phyloP scores from a whole-genome alignment of 176 grass and related monocot species.

The Bonia amplexicaulis region DNA sequence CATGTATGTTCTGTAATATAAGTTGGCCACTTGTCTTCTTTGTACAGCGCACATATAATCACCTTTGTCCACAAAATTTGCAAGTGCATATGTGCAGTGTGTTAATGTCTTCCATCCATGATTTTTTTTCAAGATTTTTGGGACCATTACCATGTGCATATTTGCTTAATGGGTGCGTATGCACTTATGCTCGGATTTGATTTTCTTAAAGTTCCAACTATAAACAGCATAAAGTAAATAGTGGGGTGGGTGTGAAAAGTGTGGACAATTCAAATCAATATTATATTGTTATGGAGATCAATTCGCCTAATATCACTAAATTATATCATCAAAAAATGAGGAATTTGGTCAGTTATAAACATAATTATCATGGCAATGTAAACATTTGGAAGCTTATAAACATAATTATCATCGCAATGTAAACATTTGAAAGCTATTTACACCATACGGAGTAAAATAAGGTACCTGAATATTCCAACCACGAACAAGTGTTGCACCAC shows the following conservation, averaged over 20 bases:
- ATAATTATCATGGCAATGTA: background rate
- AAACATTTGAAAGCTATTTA: background rate
- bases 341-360: background rate
- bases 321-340: background rate
- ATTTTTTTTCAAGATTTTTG: background rate
- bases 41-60: background rate
- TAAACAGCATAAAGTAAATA: slow-evolving; percentile 2
- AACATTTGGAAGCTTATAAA: background rate
- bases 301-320: background rate
- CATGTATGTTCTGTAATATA: background rate
- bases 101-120: background rate
- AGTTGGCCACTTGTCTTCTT: background rate
- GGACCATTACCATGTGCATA: background rate
- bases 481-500: slow-evolving; percentile 71
- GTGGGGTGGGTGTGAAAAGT: background rate
- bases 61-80: background rate
- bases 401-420: background rate
- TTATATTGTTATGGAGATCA: slow-evolving; percentile 1
- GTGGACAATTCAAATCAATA: slow-evolving; percentile 13
- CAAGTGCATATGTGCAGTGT: background rate
- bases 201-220: background rate
- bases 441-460: background rate
- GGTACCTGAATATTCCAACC: slow-evolving; percentile 99
- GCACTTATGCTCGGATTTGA: background rate
- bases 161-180: background rate